Evolutionary conservation across 2,329 filamentous ascomycete species (phyloP).

Genomic region (Pseudodiploospora longispora): DNA sequence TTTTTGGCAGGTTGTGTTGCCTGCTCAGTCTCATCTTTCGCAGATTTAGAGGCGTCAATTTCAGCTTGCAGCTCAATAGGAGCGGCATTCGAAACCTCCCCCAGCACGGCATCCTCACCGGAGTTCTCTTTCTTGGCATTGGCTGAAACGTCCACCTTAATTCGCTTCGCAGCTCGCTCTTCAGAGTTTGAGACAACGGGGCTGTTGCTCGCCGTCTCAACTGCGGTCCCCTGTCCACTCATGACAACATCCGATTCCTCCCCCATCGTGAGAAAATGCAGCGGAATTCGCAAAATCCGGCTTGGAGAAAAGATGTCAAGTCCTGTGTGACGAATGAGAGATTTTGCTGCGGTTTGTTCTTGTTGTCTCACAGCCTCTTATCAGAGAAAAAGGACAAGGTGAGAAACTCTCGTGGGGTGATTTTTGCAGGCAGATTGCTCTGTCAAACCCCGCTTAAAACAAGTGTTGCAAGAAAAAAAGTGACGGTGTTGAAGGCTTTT

Average conservation of each 20-base stretch:
- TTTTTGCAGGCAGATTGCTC: no score
- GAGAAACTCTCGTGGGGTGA: no score
- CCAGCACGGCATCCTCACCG: conserved; percentile 8
- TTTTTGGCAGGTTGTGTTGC: conserved; percentile 4
- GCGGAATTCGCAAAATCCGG: background rate
- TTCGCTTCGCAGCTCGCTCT: conserved; percentile 49
- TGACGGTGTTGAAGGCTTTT: no score
- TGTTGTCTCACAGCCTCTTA: no score
- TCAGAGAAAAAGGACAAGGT: no score
- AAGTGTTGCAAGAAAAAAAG: no score
- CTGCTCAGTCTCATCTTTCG: conserved; percentile 9
- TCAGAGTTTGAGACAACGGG: conserved; percentile 8
- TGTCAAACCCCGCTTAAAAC: no score
- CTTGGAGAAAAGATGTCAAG: no score
- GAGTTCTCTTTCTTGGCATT: conserved; percentile 7
- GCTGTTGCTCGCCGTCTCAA: background rate
- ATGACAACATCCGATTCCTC: conserved; percentile 17
- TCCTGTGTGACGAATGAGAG: no score
- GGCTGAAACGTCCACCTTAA: conserved; percentile 39
- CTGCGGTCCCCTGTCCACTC: conserved; percentile 11
- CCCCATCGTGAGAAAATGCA: conserved; percentile 15
- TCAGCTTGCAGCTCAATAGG: conserved; percentile 10
- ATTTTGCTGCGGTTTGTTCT: no score
- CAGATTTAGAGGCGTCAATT: conserved; percentile 13
- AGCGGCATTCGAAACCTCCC: conserved; percentile 14